A percentile compares a stretch with the other conserved stretches of the same genome.
phyloP scores from a whole-genome alignment of 352 stramenopile species.

The Peronosclerospora sorghi region DNA sequence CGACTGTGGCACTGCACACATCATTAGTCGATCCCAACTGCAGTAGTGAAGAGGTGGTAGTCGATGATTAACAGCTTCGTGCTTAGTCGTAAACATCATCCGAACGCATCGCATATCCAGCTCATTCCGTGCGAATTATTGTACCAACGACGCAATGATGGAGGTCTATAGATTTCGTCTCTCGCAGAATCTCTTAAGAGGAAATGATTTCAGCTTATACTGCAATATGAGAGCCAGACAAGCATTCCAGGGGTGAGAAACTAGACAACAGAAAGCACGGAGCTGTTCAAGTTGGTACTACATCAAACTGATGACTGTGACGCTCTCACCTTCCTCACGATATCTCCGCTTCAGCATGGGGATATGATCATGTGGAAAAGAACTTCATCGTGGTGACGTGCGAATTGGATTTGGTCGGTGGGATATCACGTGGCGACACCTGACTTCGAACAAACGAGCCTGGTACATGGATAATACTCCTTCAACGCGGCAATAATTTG shows the following conservation, averaged over 20 bases:
- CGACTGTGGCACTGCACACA: not conserved
- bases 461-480: not conserved
- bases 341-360: not conserved
- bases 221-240: not conserved
- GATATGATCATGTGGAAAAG: not conserved
- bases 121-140: too few relatives aligned
- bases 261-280: not conserved
- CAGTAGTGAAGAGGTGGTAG: too few relatives aligned
- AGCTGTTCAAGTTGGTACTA: not conserved
- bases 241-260: not conserved
- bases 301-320: not conserved
- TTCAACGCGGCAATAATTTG: not conserved
- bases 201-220: not conserved
- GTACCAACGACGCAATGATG: not conserved
- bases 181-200: not conserved
- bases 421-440: not conserved
- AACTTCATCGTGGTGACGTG: not conserved
- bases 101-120: too few relatives aligned
- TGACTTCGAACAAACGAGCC: not conserved
- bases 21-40: too few relatives aligned
- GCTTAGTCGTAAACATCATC: too few relatives aligned
- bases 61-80: too few relatives aligned
- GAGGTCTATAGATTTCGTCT: not conserved
- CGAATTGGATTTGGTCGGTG: not conserved
- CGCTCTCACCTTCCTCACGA: not conserved